phyloP scores from a whole-genome alignment of 345 rosid species.

The Conringia planisiliqua region DNA sequence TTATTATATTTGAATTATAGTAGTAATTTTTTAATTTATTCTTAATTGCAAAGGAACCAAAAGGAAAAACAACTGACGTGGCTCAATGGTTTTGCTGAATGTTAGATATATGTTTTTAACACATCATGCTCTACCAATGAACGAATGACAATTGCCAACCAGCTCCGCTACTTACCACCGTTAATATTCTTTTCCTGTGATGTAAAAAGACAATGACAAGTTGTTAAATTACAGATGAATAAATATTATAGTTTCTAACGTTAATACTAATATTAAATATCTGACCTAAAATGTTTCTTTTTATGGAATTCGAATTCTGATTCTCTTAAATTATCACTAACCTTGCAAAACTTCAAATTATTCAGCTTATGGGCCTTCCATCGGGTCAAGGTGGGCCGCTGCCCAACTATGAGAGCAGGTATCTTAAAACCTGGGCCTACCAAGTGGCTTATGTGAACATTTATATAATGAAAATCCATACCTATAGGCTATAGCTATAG shows the following conservation, averaged over 20 bases:
- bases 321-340: background rate
- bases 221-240: background rate
- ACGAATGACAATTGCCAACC: background rate
- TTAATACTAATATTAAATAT: background rate
- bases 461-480: background rate
- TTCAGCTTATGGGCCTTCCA: background rate
- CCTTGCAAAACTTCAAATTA: background rate
- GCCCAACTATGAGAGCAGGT: background rate
- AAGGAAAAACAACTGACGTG: conserved; percentile 4
- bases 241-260: background rate
- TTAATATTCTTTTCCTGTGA: background rate
- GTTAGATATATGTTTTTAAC: background rate
- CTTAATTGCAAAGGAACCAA: background rate
- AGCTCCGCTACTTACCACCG: background rate
- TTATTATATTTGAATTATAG: background rate
- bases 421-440: background rate
- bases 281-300: background rate
- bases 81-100: background rate
- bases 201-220: background rate
- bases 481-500: background rate
- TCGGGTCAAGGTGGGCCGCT: conserved; percentile 6
- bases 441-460: background rate
- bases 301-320: background rate
- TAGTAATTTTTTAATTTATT: background rate
- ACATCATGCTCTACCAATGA: conserved; percentile 1